Evolutionary conservation across 2,329 filamentous ascomycete genomes (phyloP), one percentile per base, ranked within the genome.

Genomic region (Coniochaeta prunicola): DNA sequence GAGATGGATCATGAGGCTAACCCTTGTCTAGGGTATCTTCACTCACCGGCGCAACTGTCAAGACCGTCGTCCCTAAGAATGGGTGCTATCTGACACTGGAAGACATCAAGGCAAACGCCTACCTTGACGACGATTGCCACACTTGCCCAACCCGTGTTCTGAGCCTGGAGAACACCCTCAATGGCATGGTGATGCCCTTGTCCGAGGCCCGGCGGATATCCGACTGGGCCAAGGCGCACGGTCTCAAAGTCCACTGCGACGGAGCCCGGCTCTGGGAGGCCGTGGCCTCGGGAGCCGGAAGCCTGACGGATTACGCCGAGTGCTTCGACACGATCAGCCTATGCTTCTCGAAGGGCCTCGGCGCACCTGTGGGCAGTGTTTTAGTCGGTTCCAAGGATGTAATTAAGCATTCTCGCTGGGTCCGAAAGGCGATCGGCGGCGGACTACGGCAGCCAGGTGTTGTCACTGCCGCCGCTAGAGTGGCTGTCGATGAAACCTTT

Each of bases 91-190:
- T 96, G 45, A 92, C 89, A 0, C 78, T 93, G 10, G 87, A 90
- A 66, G 92, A 96, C 66, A 75, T 96, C 15, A 73, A 87, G 68
- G 80, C 83, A 61, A 76, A 89, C 62, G 84, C 83, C 4, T 79
- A 88, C 0, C 69, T 92, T 0, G 77, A 80, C 63, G 81, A 89
- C 58, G 84, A 96, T 65, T 82, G 94, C 21, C 91, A 96, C 70
- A 78, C 80, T 33, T 92, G 89, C 67, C 91, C 92, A 0, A 96
- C 92, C 0, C 84, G 84, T 50, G 82, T 96, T 56, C 90, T 97
- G 64, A 87, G 84, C 62, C 77, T 96, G 54, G 92, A 97, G 69
- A 96, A 96, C 70, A 96, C 92, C 1, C 80, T 96, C 56, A 84
- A 85, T 58, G 92, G 92, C 26, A 85, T 86, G 66, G 79, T 96